A percentile compares a stretch with the other conserved stretches of the same genome.
Conservation (phyloP, 495 filamentous ascomycete species). For the Gamarada debralockiae region DNA sequence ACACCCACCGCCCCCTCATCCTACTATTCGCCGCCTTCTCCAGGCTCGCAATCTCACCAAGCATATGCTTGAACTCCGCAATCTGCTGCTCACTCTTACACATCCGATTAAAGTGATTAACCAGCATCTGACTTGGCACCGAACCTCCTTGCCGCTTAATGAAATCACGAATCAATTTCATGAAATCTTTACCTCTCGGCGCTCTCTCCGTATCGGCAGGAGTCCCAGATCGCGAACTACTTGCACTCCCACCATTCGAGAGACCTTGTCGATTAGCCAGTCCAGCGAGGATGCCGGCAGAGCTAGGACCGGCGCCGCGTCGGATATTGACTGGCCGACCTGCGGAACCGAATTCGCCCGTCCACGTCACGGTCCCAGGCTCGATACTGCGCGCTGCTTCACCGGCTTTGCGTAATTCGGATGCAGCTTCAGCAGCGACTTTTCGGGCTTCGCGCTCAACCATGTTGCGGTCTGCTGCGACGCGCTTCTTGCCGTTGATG, state of each 20-base stretch:
- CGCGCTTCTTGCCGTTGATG: conserved; percentile 57
- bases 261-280: conserved; percentile 54
- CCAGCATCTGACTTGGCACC: conserved; percentile 69
- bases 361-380: conserved; percentile 91
- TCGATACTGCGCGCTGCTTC: conserved; percentile 66
- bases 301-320: conserved; percentile 37
- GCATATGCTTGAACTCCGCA: conserved; percentile 42
- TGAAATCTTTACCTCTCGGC: conserved; percentile 48
- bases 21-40: conserved; percentile 42
- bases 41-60: conserved; percentile 50
- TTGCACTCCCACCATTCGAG: conserved; percentile 29
- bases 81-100: conserved; percentile 38
- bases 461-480: conserved; percentile 64
- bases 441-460: conserved; percentile 77
- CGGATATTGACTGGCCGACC: conserved; percentile 45
- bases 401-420: conserved; percentile 66
- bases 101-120: conserved; percentile 68
- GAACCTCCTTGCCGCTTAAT: conserved; percentile 66
- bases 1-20: conserved; percentile 55
- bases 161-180: conserved; percentile 70
- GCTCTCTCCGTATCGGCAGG: conserved; percentile 23
- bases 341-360: conserved; percentile 71
- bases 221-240: conserved; percentile 27
- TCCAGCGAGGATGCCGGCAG: conserved; percentile 54
- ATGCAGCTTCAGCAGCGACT: conserved; percentile 73